Evolutionary conservation across 2,329 filamentous ascomycete species (phyloP), one percentile per base, ranked within the genome.

Genomic region (Biscogniauxia mediterranea): DNA sequence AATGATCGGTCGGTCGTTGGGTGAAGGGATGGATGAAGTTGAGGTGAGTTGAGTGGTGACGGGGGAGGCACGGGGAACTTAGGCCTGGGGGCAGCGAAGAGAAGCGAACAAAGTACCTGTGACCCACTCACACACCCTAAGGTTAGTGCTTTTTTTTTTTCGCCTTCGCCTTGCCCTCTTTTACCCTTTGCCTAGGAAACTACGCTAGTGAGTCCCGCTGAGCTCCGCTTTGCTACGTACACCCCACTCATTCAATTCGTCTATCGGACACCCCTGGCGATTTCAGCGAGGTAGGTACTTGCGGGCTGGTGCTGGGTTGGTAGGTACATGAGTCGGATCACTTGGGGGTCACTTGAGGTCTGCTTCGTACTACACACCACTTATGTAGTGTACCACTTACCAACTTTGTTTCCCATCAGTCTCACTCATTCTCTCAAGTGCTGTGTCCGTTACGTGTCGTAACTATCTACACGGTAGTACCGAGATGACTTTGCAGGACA

Each of bases 31-130:
- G 59, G 57, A 63, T 38, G 51, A 25, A 60, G 60, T 54, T 63
- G 61, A 65, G 60, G 61, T 63, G 62, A 63, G 61, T 58, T 57
- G 53, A 64, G 61, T 63, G 58, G 61, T 61, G 61, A 67, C 61
- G 59, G 61, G 63, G 61, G 62, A 67, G 38, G 38, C 38, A 46
- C 38, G 38, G 38, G 38, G 38, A 46, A 46, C 38, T 46, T 46
- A 46, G 38, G 38, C 6, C 38, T 46, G 38, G 55, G 64, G 64
- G 60, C 53, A 56, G 59, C 62, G 56, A 62, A 63, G 64, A 32
- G 52, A 54, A 32, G 54, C 28, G 38, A 55, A 55, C 54, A 21
- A 55, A 38, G 54, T 52, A 25, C 50, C 19, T 21, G 50, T 52
- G 50, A 23, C 20, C 28, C 38, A 49, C n/a, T 17, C 11, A 17